phyloP scores from a whole-genome alignment of 2,329 filamentous ascomycete genomes.

The Ascocoryne sarcoides region DNA sequence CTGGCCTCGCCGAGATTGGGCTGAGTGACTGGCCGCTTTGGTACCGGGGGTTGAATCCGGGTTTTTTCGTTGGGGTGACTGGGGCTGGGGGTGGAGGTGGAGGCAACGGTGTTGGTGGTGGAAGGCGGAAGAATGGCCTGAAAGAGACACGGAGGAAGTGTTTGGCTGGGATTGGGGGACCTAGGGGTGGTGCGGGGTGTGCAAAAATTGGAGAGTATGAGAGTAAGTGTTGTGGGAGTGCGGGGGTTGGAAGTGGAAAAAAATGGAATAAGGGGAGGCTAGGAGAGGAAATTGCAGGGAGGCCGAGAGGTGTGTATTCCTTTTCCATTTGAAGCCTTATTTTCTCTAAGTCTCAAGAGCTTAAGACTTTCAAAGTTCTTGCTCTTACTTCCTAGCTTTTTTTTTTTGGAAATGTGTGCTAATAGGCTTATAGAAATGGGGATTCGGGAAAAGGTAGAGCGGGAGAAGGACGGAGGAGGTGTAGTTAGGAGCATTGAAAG shows the following conservation, averaged over 20 bases:
- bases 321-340: not conserved
- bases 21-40: constrained; percentile 36
- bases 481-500: constrained; percentile 15
- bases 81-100: not conserved
- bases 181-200: not conserved
- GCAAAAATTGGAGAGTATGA: not conserved
- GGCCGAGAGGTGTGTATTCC: no score
- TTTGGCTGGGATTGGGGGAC: not conserved
- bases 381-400: not conserved
- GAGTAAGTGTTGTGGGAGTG: not conserved
- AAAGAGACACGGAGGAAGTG: constrained; percentile 5
- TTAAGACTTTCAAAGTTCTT: not conserved
- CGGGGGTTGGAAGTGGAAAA: not conserved
- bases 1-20: constrained; percentile 35
- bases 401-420: constrained; percentile 12
- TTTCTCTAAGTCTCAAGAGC: not conserved
- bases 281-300: not conserved
- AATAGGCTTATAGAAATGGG: constrained; percentile 12
- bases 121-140: not conserved
- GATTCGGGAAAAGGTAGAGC: constrained; percentile 6
- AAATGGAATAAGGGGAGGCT: not conserved
- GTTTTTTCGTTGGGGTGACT: constrained; percentile 12
- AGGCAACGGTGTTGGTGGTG: not conserved
- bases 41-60: constrained; percentile 28
- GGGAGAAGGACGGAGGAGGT: constrained; percentile 2